Conservation (phyloP, 2,329 filamentous ascomycete species). For the Talaromyces sp. region DNA sequence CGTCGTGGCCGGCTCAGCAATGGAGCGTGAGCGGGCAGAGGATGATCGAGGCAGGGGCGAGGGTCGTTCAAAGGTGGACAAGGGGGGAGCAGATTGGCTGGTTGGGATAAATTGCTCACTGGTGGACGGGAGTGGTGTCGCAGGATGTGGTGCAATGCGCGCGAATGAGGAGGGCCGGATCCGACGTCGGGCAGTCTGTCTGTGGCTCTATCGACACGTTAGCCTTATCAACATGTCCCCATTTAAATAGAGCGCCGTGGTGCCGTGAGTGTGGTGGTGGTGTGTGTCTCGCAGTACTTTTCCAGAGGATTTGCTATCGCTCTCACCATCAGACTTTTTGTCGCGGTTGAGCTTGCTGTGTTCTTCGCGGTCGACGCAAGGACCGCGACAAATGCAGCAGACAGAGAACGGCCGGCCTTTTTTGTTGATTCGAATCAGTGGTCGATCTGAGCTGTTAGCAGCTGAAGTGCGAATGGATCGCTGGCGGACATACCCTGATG, state of each 20-base stretch:
- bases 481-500: constrained; percentile 71
- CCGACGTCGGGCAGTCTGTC: constrained; percentile 8
- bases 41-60: constrained; percentile 4
- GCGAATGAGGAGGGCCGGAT: constrained; percentile 10
- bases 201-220: constrained; percentile 8
- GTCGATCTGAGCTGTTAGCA: constrained; percentile 59
- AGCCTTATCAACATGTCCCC: constrained; percentile 5
- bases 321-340: constrained; percentile 42
- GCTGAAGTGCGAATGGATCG: no score
- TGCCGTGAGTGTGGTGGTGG: constrained; percentile 4
- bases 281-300: constrained; percentile 21
- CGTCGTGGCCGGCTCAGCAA: not conserved
- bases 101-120: constrained; percentile 7
- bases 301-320: constrained; percentile 25
- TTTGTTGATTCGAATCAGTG: constrained; percentile 90
- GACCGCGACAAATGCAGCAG: constrained; percentile 91
- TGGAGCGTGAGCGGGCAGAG: not conserved
- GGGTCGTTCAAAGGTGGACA: not conserved
- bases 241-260: constrained; percentile 6
- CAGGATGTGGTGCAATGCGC: constrained; percentile 15
- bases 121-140: constrained; percentile 12
- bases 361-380: constrained; percentile 91
- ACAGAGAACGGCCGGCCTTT: constrained; percentile 96
- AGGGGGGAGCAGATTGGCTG: constrained; percentile 2
- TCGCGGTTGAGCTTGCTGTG: constrained; percentile 97